These are phyloP conservation scores for Silene vulgaris DNA, from an alignment of 179 eudicot species.

Conservation along the genomic window DNA sequence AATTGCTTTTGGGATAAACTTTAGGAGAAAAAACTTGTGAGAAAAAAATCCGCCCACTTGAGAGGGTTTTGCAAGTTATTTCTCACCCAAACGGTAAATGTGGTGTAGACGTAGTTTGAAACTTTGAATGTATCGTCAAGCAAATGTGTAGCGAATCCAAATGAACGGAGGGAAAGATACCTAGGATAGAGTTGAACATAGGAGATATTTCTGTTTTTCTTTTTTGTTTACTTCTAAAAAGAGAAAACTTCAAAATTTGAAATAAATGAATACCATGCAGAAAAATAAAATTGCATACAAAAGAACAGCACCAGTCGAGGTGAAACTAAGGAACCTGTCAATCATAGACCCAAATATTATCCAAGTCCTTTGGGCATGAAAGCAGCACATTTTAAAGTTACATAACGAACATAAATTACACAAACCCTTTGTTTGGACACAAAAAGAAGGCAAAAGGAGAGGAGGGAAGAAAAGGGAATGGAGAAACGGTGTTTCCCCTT, in stretches of 20 bases:
- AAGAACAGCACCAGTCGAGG: not conserved
- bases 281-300: not conserved
- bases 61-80: not conserved
- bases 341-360: conserved; percentile 1
- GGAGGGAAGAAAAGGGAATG: too few species aligned
- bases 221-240: not conserved
- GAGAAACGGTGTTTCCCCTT: too few species aligned
- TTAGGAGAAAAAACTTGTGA: not conserved
- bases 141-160: not conserved
- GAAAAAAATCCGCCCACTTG: not conserved
- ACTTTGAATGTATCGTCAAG: not conserved
- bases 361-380: not conserved
- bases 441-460: too few species aligned
- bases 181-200: conserved; percentile 13
- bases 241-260: conserved; percentile 12
- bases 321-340: not conserved
- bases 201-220: not conserved
- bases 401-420: not conserved
- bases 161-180: not conserved
- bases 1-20: not conserved
- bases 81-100: not conserved
- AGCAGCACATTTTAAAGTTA: not conserved
- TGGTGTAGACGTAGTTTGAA: too few species aligned
- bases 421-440: too few species aligned
- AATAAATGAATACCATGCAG: not conserved